These are phyloP conservation scores for Penicillium longicatenatum DNA, from an alignment of 495 filamentous ascomycete species.

Conservation along the genomic window DNA sequence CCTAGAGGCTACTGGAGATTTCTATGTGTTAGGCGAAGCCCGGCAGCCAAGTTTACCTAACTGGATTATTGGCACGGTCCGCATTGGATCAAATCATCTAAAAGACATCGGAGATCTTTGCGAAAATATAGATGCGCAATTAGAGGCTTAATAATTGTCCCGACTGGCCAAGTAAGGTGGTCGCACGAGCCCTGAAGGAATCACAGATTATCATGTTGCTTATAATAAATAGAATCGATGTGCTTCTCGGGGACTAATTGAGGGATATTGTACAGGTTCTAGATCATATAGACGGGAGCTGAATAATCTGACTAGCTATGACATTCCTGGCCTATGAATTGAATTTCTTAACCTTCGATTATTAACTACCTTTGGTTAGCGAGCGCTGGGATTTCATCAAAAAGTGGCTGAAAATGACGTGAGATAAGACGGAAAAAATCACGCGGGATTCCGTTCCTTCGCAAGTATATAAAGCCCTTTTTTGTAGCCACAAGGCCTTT, in stretches of 20 bases:
- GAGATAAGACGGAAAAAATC: neutral
- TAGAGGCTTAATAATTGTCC: neutral
- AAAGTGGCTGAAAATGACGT: neutral
- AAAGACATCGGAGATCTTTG: too few relatives aligned
- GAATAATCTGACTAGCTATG: too few relatives aligned
- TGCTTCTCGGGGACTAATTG: neutral
- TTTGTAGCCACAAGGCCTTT: neutral
- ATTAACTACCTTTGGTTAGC: neutral
- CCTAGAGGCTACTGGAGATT: too few relatives aligned
- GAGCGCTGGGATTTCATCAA: neutral
- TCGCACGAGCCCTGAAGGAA: neutral
- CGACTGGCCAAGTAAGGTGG: neutral
- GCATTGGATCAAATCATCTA: too few relatives aligned
- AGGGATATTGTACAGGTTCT: too few relatives aligned
- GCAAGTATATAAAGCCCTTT: neutral
- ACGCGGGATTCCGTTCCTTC: neutral
- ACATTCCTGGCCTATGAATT: neutral
- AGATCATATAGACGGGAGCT: too few relatives aligned
- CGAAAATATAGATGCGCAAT: too few relatives aligned
- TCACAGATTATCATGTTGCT: neutral
- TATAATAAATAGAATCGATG: neutral
- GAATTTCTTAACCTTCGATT: neutral
- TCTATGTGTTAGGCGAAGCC: too few relatives aligned
- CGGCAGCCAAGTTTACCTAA: too few relatives aligned
- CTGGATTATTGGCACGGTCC: too few relatives aligned